These are phyloP conservation scores for Paecilomyces sp. DNA, from an alignment of 2,329 filamentous ascomycete genomes.

Conservation along the genomic window DNA sequence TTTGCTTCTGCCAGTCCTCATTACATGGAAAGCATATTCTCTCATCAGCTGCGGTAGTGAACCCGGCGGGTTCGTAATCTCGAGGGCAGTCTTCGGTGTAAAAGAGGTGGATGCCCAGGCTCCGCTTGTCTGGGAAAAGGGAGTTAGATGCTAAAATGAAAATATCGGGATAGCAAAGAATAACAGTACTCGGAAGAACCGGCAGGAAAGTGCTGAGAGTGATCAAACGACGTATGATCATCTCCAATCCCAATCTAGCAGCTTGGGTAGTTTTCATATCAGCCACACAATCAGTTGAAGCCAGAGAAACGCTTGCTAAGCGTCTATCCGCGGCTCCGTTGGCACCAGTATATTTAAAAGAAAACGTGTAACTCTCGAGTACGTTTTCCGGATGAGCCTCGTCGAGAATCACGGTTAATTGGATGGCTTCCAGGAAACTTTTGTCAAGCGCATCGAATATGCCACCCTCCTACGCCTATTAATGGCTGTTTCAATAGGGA, in stretches of 20 bases:
- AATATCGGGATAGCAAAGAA: background rate
- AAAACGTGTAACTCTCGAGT: constrained; percentile 46
- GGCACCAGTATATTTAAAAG: constrained; percentile 35
- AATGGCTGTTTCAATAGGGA: constrained; percentile 6
- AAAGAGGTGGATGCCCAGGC: constrained; percentile 38
- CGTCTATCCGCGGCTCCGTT: constrained; percentile 21
- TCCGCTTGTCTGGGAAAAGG: constrained; percentile 25
- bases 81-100: constrained; percentile 35
- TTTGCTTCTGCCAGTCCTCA: constrained; percentile 31
- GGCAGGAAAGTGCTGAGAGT: constrained; percentile 31
- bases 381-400: constrained; percentile 28
- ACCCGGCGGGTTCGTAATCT: constrained; percentile 37
- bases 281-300: constrained; percentile 20
- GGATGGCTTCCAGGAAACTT: constrained; percentile 37
- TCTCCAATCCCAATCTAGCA: constrained; percentile 36
- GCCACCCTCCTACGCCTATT: constrained; percentile 38
- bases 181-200: constrained; percentile 33
- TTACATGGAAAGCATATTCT: constrained; percentile 28
- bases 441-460: constrained; percentile 40
- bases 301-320: constrained; percentile 19
- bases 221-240: constrained; percentile 35
- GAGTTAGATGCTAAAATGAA: constrained; percentile 1
- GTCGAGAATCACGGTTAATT: constrained; percentile 40
- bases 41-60: constrained; percentile 20
- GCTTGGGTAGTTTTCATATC: constrained; percentile 30